These are phyloP conservation scores for Pichia exigua DNA, from an alignment of 805 yeast species.

Conservation along the genomic window DNA sequence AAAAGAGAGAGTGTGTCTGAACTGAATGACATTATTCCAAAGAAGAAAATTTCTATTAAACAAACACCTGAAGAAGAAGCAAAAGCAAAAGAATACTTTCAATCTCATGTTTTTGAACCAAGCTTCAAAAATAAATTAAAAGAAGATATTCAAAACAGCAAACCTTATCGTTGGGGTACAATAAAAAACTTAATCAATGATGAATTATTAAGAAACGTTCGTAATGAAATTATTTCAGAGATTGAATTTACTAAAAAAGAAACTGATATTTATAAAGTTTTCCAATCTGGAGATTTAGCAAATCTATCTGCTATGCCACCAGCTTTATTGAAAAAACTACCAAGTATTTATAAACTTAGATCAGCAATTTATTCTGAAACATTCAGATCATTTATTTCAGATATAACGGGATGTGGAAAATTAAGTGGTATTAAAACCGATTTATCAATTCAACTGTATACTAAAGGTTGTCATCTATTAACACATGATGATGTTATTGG, in stretches of 20 bases:
- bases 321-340: slow-evolving; percentile 64
- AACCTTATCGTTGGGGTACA: slow-evolving; percentile 89
- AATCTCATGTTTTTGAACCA: slow-evolving; percentile 28
- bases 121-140: slow-evolving; percentile 34
- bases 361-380: slow-evolving; percentile 82
- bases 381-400: slow-evolving; percentile 70
- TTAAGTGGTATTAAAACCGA: slow-evolving; percentile 88
- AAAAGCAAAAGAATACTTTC: slow-evolving; percentile 25
- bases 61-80: slow-evolving; percentile 29
- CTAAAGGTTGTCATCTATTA: slow-evolving; percentile 85
- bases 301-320: slow-evolving; percentile 79
- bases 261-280: slow-evolving; percentile 92
- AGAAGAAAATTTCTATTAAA: slow-evolving; percentile 20
- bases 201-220: slow-evolving; percentile 64
- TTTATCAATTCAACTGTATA: slow-evolving; percentile 84
- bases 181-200: slow-evolving; percentile 70
- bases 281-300: slow-evolving; percentile 85
- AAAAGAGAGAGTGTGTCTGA: background rate
- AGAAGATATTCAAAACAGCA: slow-evolving; percentile 41
- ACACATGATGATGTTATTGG: slow-evolving; percentile 99
- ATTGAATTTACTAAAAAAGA: slow-evolving; percentile 92
- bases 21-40: background rate
- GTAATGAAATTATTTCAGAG: slow-evolving; percentile 74
- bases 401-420: slow-evolving; percentile 81
- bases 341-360: slow-evolving; percentile 69